These are phyloP conservation scores for Fusarium pininemorale DNA, from an alignment of 2,329 filamentous ascomycete species.

Conservation along the genomic window DNA sequence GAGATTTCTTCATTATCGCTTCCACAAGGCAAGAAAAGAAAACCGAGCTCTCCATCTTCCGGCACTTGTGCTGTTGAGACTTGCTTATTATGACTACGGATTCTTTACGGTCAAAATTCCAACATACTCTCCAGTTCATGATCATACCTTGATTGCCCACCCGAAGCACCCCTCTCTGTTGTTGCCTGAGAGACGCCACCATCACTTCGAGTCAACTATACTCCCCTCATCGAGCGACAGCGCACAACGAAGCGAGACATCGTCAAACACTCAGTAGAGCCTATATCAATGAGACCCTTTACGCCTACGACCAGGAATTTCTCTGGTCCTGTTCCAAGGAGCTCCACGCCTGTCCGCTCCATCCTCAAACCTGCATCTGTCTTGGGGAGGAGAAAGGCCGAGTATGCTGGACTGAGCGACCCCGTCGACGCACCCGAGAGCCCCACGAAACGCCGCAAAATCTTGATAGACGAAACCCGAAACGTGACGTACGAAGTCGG, in stretches of 20 bases:
- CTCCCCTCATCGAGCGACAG: constrained; percentile 4
- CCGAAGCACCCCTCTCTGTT: constrained; percentile 30
- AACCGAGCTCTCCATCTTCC: constrained; percentile 5
- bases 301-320: constrained; percentile 48
- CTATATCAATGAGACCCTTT: constrained; percentile 42
- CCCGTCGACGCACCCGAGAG: constrained; percentile 52
- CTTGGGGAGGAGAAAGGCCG: constrained; percentile 55
- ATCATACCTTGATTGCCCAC: constrained; percentile 31
- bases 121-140: constrained; percentile 38
- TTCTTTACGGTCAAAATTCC: constrained; percentile 23
- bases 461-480: constrained; percentile 67
- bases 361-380: constrained; percentile 61
- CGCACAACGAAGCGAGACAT: constrained; percentile 19
- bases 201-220: constrained; percentile 15
- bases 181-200: constrained; percentile 43
- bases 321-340: constrained; percentile 46
- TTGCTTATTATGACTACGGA: constrained; percentile 43
- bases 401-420: constrained; percentile 55
- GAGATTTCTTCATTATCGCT: constrained; percentile 18
- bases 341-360: constrained; percentile 59
- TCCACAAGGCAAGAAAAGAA: background rate
- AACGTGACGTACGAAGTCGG: constrained; percentile 66
- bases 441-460: constrained; percentile 64
- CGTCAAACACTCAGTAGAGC: constrained; percentile 7
- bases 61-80: constrained; percentile 15